Base-by-base conservation (phyloP, 257 asterid species). In the Nicotiana tabacum region DNA sequence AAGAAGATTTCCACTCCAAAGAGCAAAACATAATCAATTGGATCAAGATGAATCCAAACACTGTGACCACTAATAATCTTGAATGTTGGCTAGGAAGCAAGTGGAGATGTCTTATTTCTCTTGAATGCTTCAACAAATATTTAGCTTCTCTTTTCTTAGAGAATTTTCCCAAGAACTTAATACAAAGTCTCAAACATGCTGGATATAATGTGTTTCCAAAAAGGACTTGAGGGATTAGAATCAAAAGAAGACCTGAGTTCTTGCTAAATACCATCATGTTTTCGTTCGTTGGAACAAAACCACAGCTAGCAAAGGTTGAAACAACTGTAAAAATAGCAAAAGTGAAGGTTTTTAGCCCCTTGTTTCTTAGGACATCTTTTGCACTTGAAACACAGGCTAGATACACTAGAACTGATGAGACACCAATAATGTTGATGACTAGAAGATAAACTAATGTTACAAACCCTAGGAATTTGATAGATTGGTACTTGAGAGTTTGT, bases 131-230 rank as follows among this genome's bases (percentile, higher is more conserved):
- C 66, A 91, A 69, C 93, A 94, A 81, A 83, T 87, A 91, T 1
- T 88, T 81, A 3, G 91, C 82, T 83, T 92, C 92, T 0, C 6
- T 39, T 32, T 85, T 88, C 65, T 88, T 88, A 0, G 57, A n/a
- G 8, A 80, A 87, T 79, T 84, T 92, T 0, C 96, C 95, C 3
- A 89, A n/a, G 27, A 83, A 80, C 95, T 89, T 87, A 21, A 93
- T 30, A 2, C 57, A 24, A 1, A 87, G 9, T 13, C 98, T 86
- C 82, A 94, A 64, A 83, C 84, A 86, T 0, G 91, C 18, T 2
- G 97, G 97, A 43, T 88, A 92, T 51, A 93, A 84, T 0, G 97
- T 91, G 85, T 93, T 93, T 5, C 97, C 97, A 0, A 91, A 39
- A 1, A 93, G 87, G 9, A 90, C 39, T 65, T 88, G 98, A 0